Evolutionary conservation across 2,329 filamentous ascomycete species (phyloP).

Genomic region (Botrytis deweyae): DNA sequence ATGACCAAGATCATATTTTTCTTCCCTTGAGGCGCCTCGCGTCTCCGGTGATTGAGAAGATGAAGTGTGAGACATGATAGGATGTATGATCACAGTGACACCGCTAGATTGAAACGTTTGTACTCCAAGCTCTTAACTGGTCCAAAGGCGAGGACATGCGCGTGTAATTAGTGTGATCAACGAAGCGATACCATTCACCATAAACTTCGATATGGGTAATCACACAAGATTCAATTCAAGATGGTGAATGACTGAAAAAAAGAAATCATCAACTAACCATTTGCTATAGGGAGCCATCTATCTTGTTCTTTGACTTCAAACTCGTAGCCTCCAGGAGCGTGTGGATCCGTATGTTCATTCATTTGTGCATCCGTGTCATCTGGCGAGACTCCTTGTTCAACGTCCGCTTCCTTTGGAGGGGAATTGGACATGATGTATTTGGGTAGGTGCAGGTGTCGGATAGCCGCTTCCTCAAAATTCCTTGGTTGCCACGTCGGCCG

Average conservation of each 20-base stretch:
- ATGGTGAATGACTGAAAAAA: constrained; percentile 32
- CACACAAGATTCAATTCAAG: constrained; percentile 58
- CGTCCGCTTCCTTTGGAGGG: constrained; percentile 83
- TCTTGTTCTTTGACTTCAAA: constrained; percentile 99
- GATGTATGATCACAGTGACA: constrained; percentile 36
- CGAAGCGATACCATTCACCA: constrained; percentile 51
- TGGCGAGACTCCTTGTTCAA: constrained; percentile 88
- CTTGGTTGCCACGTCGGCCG: constrained; percentile 38
- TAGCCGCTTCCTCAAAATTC: constrained; percentile 35
- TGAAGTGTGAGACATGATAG: constrained; percentile 60
- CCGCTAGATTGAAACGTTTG: constrained; percentile 37
- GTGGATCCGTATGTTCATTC: constrained; percentile 57
- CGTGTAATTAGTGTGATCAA: constrained; percentile 46
- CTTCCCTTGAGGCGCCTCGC: constrained; percentile 45
- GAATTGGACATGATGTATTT: constrained; percentile 93
- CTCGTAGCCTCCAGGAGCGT: constrained; percentile 66
- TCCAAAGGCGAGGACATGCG: constrained; percentile 35
- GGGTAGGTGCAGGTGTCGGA: constrained; percentile 50
- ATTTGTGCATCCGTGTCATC: constrained; percentile 89
- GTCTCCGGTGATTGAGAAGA: constrained; percentile 50
- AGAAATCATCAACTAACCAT: constrained; percentile 73
- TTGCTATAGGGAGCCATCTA: constrained; percentile 98
- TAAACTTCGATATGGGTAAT: constrained; percentile 35
- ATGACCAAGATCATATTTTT: constrained; percentile 35
- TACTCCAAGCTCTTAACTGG: constrained; percentile 38